phyloP scores from a whole-genome alignment of 1,139 yeast genomes.

The Debaryomyces sp. region DNA sequence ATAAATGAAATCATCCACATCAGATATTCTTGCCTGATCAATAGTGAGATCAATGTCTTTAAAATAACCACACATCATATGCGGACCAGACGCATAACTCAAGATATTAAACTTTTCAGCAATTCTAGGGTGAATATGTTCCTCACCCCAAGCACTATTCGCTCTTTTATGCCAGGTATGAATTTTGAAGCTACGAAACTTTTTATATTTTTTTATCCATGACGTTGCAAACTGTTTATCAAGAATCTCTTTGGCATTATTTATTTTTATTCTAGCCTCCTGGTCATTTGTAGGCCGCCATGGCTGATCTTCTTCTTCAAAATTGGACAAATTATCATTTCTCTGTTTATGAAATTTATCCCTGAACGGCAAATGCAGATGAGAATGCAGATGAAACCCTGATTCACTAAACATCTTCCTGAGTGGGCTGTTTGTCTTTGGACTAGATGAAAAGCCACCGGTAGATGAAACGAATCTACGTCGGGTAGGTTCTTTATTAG shows the following conservation, averaged over 20 bases:
- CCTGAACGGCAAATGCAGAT: not conserved
- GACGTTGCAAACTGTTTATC: slow-evolving; percentile 59
- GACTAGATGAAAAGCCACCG: not conserved
- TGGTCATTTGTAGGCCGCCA: slow-evolving; percentile 14
- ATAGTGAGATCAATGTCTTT: slow-evolving; percentile 34
- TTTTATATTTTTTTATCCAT: slow-evolving; percentile 58
- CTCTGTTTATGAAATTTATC: slow-evolving; percentile 1
- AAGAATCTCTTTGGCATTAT: slow-evolving; percentile 37
- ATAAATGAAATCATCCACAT: slow-evolving; percentile 40
- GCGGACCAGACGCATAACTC: slow-evolving; percentile 38
- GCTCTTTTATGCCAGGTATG: slow-evolving; percentile 30
- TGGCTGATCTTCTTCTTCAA: not conserved
- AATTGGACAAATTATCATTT: not conserved
- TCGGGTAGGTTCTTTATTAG: not conserved
- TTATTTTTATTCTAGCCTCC: slow-evolving; percentile 33
- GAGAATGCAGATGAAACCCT: not conserved
- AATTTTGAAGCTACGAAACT: slow-evolving; percentile 28
- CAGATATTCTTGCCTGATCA: slow-evolving; percentile 30
- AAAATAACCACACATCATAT: slow-evolving; percentile 35
- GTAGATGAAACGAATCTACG: slow-evolving; percentile 2
- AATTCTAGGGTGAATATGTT: slow-evolving; percentile 31
- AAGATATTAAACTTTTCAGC: slow-evolving; percentile 39
- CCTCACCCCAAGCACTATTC: slow-evolving; percentile 40
- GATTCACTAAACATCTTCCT: slow-evolving; percentile 3
- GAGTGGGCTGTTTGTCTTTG: slow-evolving; percentile 4